A percentile compares a stretch with the other conserved stretches of the same genome.
Evolutionary conservation across 2,329 filamentous ascomycete genomes (phyloP).

Genomic region (Exophiala xenobiotica): DNA sequence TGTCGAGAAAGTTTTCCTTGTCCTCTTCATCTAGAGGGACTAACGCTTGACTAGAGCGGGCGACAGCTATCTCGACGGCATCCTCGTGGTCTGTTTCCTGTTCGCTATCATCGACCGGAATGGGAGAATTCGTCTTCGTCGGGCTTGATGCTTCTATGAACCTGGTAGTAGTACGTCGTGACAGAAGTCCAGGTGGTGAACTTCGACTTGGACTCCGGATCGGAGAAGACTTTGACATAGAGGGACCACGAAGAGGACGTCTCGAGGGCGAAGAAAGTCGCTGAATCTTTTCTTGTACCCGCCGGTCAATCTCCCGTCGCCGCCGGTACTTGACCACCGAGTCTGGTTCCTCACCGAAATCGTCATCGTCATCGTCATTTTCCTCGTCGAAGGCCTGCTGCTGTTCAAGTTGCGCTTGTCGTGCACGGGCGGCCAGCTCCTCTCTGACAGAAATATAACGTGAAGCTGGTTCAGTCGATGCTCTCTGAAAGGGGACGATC

Average conservation of each 20-base stretch:
- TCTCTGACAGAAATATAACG: slow-evolving; percentile 49
- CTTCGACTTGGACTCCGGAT: slow-evolving; percentile 2
- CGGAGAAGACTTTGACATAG: slow-evolving; percentile 21
- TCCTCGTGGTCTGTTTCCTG: slow-evolving; percentile 51
- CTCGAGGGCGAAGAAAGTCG: slow-evolving; percentile 18
- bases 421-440: slow-evolving; percentile 45
- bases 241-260: background rate
- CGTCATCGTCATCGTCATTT: slow-evolving; percentile 33
- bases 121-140: background rate
- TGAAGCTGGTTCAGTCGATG: slow-evolving; percentile 43
- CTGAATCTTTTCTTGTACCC: slow-evolving; percentile 6
- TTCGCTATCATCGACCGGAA: slow-evolving; percentile 37
- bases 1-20: slow-evolving; percentile 46
- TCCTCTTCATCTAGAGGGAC: slow-evolving; percentile 43
- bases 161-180: background rate
- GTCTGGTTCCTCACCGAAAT: slow-evolving; percentile 6
- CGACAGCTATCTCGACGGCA: slow-evolving; percentile 33
- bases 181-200: background rate
- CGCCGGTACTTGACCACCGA: slow-evolving; percentile 13
- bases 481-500: slow-evolving; percentile 36
- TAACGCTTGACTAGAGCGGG: slow-evolving; percentile 33
- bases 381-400: slow-evolving; percentile 35
- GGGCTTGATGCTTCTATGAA: background rate
- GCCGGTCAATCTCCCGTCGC: slow-evolving; percentile 9
- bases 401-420: slow-evolving; percentile 32